Conservation (phyloP, 2,329 filamentous ascomycete species). For the Aureobasidium sp. region DNA sequence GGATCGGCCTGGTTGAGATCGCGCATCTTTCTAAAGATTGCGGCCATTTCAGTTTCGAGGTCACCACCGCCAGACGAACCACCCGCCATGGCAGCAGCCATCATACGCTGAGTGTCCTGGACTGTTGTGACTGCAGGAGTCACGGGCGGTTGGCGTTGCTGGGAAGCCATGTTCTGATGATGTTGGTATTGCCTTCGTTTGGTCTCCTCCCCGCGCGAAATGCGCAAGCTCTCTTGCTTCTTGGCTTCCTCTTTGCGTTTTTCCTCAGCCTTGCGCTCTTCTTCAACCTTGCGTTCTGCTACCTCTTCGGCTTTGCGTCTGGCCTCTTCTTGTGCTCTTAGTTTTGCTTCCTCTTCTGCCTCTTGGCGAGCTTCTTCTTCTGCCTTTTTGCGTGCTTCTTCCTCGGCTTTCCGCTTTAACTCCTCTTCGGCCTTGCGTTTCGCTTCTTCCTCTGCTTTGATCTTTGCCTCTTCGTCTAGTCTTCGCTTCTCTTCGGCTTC, state of each 20-base stretch:
- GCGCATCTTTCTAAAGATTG: slow-evolving; percentile 52
- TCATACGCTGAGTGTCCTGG: slow-evolving; percentile 1
- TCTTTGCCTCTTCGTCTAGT: slow-evolving; percentile 26
- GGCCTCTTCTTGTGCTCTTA: slow-evolving; percentile 22
- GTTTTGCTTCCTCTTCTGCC: slow-evolving; percentile 22
- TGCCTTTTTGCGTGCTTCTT: slow-evolving; percentile 22
- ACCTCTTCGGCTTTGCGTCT: slow-evolving; percentile 26
- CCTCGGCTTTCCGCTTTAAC: slow-evolving; percentile 23
- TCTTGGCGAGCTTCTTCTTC: slow-evolving; percentile 22
- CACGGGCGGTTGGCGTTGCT: neutral
- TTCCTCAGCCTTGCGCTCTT: slow-evolving; percentile 19
- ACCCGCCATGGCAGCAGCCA: slow-evolving; percentile 14
- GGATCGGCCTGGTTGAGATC: slow-evolving; percentile 51
- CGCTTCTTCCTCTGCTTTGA: slow-evolving; percentile 28
- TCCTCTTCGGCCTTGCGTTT: slow-evolving; percentile 26
- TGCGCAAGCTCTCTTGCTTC: neutral
- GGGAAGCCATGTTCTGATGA: neutral
- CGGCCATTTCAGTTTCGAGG: slow-evolving; percentile 46
- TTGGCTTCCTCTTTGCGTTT: neutral
- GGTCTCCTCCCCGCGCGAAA: neutral
- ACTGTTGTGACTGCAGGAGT: neutral
- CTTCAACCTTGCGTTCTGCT: slow-evolving; percentile 24
- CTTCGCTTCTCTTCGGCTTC: slow-evolving; percentile 28
- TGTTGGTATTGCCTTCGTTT: slow-evolving; percentile 1
- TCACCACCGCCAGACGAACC: slow-evolving; percentile 19